Evolutionary conservation across 208 protist species (phyloP).

Genomic region (Willaertia magna): DNA sequence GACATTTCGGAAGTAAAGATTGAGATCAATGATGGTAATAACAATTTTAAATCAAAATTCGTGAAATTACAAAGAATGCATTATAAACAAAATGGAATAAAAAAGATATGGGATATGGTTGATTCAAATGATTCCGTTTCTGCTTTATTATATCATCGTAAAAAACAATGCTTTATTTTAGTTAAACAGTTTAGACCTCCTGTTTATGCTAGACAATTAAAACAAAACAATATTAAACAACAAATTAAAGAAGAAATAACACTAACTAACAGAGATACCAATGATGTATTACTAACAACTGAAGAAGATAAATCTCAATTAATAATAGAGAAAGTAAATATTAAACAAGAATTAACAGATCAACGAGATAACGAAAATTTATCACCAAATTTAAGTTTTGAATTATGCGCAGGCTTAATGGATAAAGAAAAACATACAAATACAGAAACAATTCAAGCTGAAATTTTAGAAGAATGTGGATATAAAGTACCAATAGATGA

Average conservation of each 20-base stretch:
- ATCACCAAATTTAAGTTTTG: background rate
- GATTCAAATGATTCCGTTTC: background rate
- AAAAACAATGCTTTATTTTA: background rate
- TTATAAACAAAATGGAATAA: background rate
- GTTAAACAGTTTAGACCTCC: background rate
- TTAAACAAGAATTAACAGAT: no score
- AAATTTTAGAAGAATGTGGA: conserved; percentile 8
- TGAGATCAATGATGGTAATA: background rate
- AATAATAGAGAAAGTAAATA: no score
- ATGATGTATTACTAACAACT: no score
- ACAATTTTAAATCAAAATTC: background rate
- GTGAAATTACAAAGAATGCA: background rate
- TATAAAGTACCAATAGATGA: background rate
- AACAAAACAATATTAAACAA: no score
- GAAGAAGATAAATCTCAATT: no score
- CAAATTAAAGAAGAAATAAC: no score
- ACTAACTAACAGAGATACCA: no score
- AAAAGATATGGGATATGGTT: background rate
- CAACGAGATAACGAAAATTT: background rate
- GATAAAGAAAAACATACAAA: background rate
- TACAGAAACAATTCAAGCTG: background rate
- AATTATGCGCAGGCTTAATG: background rate
- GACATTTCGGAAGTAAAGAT: no score
- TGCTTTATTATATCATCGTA: background rate
- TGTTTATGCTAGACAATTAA: background rate